Base-by-base conservation (phyloP, 805 yeast genomes). In the Candida nemodendra region DNA sequence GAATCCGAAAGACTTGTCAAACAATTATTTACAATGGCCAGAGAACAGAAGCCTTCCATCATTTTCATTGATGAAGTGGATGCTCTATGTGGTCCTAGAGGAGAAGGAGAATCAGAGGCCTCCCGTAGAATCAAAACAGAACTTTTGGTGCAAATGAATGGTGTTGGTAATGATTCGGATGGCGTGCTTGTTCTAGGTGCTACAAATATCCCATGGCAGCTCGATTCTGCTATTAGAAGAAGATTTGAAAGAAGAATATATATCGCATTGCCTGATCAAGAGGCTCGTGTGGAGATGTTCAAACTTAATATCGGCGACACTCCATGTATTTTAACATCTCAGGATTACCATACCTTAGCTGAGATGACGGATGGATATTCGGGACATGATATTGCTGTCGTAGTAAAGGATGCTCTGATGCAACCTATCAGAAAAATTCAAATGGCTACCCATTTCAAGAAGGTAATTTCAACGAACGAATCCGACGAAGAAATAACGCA, bases 61-160 rank as follows among this genome's bases (percentile, higher is more conserved):
- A 93, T 93, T 34, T 93, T 93, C 62, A 93, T 93, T 38, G 99
- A 93, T 66, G 99, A 93, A 64, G 97, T 93, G 24, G 99, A 93
- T 65, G 98, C 99, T 0, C 69, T 93, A 39, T 90, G 98, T 66
- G 98, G 98, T 0, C 96, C 96, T 8, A 78, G 99, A 65, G 98
- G 98, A 23, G 98, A 91, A 60, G 96, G 96, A 32, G 98, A 91
- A 61, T 82, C 95, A 48, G 99, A 93, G 62, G 98, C 99, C 0
- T 80, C 90, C 24, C 77, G 99, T 57, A 80, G 99, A 68, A 91
- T 93, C 55, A 91, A 93, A 61, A 93, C 99, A 0, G 99, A 93
- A 60, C 69, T 93, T 39, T 73, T 93, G 52, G 98, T 93, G 4
- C 99, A 93, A 60, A 93, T 93, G 99, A 93, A 93, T 62, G 99